phyloP scores from a whole-genome alignment of 768 basidiomycete genomes.

The Lactarius tabidus region DNA sequence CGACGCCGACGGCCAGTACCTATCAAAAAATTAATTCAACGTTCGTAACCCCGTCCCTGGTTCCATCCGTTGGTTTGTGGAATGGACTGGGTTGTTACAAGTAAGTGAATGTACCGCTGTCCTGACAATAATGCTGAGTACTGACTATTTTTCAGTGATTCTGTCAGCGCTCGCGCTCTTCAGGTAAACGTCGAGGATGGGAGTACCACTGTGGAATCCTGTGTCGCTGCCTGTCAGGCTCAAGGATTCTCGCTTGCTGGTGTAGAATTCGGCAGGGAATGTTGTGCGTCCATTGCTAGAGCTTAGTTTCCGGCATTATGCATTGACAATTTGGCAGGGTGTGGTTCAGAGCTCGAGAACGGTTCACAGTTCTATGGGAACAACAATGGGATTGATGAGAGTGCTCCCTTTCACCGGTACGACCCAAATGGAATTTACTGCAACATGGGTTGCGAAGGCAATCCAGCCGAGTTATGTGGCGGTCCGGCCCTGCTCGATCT shows the following conservation, averaged over 20 bases:
- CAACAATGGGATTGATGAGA: not conserved
- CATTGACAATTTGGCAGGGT: not conserved
- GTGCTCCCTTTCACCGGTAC: too few relatives aligned
- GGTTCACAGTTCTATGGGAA: not conserved
- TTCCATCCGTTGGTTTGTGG: conserved; percentile 58
- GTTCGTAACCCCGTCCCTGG: conserved; percentile 43
- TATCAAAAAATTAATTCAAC: conserved; percentile 26
- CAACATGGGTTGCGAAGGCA: not conserved
- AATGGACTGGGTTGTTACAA: conserved; percentile 65
- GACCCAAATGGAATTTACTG: not conserved
- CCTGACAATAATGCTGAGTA: not conserved
- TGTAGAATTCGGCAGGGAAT: not conserved
- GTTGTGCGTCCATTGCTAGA: not conserved
- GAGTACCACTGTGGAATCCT: not conserved
- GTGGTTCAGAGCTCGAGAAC: not conserved
- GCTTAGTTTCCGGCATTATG: not conserved
- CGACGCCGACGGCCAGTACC: too few relatives aligned
- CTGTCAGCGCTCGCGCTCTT: not conserved
- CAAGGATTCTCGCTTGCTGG: not conserved
- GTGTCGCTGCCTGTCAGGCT: not conserved
- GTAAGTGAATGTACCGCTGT: conserved; percentile 34
- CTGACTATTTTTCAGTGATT: not conserved
- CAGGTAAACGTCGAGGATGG: not conserved
- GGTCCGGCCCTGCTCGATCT: not conserved
- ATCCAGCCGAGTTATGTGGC: not conserved